Evolutionary conservation across 352 stramenopile species (phyloP).

Genomic region (Phytophthora litchii): DNA sequence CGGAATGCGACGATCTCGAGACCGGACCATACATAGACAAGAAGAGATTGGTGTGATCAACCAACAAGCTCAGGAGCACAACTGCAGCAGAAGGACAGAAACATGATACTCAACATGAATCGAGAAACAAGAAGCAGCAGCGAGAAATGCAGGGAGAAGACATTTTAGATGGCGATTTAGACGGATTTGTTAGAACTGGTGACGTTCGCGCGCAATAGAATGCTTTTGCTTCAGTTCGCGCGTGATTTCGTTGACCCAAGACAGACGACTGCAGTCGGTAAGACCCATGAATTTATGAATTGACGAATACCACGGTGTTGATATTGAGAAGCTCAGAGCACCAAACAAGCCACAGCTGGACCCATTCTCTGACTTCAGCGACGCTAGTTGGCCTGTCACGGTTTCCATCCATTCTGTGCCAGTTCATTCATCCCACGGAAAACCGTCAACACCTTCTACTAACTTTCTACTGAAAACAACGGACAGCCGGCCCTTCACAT

Average conservation of each 20-base stretch:
- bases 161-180: conserved; percentile 54
- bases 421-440: conserved; percentile 24
- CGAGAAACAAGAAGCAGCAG: conserved; percentile 36
- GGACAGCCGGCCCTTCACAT: conserved; percentile 29
- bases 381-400: not conserved
- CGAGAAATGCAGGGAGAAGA: conserved; percentile 35
- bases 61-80: conserved; percentile 5
- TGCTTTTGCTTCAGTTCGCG: conserved; percentile 41
- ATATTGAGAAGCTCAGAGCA: not conserved
- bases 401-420: conserved; percentile 2
- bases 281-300: not conserved
- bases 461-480: conserved; percentile 32
- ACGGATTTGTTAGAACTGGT: conserved; percentile 59
- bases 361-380: not conserved
- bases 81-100: conserved; percentile 19
- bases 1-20: conserved; percentile 32
- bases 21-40: conserved; percentile 39
- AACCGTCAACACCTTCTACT: conserved; percentile 29
- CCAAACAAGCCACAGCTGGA: conserved; percentile 5
- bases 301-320: not conserved
- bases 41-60: conserved; percentile 19
- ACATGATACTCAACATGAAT: conserved; percentile 5
- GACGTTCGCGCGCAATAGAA: conserved; percentile 53
- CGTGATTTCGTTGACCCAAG: not conserved
- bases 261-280: not conserved